A percentile compares a stretch with the other conserved stretches of the same genome.
Evolutionary conservation across 306 rosid genomes (phyloP).

Genomic region (Casuarina glauca): DNA sequence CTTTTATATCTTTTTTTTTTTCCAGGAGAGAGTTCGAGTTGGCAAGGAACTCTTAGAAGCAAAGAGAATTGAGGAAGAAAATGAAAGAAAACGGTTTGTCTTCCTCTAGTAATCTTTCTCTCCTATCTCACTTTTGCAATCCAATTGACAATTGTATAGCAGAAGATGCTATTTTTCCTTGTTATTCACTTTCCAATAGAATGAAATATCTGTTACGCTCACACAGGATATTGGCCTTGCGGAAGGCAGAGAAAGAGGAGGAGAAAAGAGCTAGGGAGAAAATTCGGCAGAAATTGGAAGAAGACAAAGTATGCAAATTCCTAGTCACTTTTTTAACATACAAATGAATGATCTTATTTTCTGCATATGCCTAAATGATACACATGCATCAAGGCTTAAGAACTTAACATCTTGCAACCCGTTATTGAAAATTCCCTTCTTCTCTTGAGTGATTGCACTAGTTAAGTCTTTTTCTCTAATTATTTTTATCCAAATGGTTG

Average conservation of each 20-base stretch:
- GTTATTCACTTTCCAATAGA: not conserved
- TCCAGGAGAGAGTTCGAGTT: constrained; percentile 93
- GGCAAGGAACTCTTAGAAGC: constrained; percentile 98
- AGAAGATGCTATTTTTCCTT: constrained; percentile 5
- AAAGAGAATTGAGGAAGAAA: constrained; percentile 89
- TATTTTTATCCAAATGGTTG: not conserved
- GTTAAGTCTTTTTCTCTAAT: not conserved
- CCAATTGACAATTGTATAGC: not conserved
- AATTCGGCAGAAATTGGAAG: constrained; percentile 91
- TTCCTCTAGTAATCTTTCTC: constrained; percentile 27
- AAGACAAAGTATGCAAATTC: constrained; percentile 71
- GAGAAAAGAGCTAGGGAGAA: constrained; percentile 93
- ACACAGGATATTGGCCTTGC: constrained; percentile 72
- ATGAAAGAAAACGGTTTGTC: constrained; percentile 86
- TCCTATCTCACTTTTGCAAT: constrained; percentile 18
- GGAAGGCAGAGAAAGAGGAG: constrained; percentile 98
- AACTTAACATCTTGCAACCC: not conserved
- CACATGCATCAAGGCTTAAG: not conserved
- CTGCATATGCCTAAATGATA: not conserved
- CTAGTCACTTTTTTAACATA: not conserved
- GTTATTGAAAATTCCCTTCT: not conserved
- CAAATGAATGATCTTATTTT: not conserved
- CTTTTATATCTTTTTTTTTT: constrained; percentile 18
- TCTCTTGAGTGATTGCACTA: not conserved
- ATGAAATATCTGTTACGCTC: constrained; percentile 29